Conservation (phyloP, 2,329 filamentous ascomycete species). For the Hypoxylon rubiginosum region DNA sequence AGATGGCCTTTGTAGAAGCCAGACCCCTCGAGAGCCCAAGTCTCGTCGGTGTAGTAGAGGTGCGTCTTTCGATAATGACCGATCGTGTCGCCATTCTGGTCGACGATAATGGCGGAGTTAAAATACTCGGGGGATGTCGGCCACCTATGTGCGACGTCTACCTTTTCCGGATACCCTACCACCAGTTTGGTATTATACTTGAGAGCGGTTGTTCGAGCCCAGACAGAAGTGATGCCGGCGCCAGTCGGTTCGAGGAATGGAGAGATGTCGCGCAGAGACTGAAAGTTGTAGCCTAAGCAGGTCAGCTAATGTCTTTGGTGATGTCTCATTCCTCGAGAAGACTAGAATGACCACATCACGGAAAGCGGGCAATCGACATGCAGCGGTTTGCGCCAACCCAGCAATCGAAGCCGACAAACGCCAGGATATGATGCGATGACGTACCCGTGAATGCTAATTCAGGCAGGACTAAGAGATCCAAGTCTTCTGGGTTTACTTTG, state of each 20-base stretch:
- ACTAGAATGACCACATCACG: slow-evolving; percentile 1
- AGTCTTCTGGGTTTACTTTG: slow-evolving; percentile 61
- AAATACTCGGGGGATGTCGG: slow-evolving; percentile 61
- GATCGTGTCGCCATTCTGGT: slow-evolving; percentile 69
- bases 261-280: slow-evolving; percentile 74
- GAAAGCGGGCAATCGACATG: not conserved
- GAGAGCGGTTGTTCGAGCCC: slow-evolving; percentile 76
- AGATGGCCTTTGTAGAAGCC: slow-evolving; percentile 65
- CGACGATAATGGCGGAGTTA: slow-evolving; percentile 66
- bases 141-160: slow-evolving; percentile 64
- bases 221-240: slow-evolving; percentile 76
- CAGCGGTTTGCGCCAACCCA: not conserved
- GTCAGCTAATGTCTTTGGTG: slow-evolving; percentile 30
- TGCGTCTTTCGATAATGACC: slow-evolving; percentile 73
- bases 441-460: slow-evolving; percentile 81
- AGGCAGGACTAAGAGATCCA: slow-evolving; percentile 80
- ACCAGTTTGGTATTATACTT: slow-evolving; percentile 77
- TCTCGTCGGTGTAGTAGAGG: slow-evolving; percentile 71
- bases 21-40: slow-evolving; percentile 70
- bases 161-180: slow-evolving; percentile 81
- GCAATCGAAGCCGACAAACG: not conserved
- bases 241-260: slow-evolving; percentile 77
- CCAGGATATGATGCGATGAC: slow-evolving; percentile 6
- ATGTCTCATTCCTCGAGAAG: not conserved
- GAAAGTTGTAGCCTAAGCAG: slow-evolving; percentile 79